A percentile compares a stretch with the other conserved stretches of the same genome.
Conservation (phyloP, 2,329 filamentous ascomycete species). For the Endoconidiophora laricicola region DNA sequence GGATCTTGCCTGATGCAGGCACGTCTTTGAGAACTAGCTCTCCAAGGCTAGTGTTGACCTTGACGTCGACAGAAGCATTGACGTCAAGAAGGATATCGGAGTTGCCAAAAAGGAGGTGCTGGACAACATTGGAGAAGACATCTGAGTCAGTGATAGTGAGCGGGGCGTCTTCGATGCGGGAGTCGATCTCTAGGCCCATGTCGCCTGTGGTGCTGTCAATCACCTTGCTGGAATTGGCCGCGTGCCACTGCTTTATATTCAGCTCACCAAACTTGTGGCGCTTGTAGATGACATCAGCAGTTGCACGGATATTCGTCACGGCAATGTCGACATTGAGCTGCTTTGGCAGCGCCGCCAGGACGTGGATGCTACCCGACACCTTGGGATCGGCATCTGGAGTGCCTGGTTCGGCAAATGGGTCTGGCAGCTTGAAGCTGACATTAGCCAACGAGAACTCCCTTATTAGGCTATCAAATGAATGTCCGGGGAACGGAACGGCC, state of each 20-base stretch:
- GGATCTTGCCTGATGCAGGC: conserved; percentile 70
- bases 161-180: conserved; percentile 61
- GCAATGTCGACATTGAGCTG: conserved; percentile 77
- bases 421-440: conserved; percentile 72
- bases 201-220: conserved; percentile 35
- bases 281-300: conserved; percentile 67
- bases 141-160: conserved; percentile 66
- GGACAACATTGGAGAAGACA: conserved; percentile 66
- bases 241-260: conserved; percentile 66
- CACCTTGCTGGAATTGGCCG: conserved; percentile 61
- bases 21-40: conserved; percentile 66
- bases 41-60: conserved; percentile 67
- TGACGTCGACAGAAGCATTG: conserved; percentile 65
- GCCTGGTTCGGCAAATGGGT: conserved; percentile 59
- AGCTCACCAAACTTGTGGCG: conserved; percentile 64
- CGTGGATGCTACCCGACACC: conserved; percentile 69
- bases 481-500: conserved; percentile 69
- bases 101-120: conserved; percentile 59
- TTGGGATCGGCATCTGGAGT: conserved; percentile 57
- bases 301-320: conserved; percentile 59
- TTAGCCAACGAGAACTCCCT: conserved; percentile 75
- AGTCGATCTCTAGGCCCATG: conserved; percentile 54
- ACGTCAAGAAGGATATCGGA: conserved; percentile 56
- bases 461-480: conserved; percentile 66
- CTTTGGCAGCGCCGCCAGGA: conserved; percentile 60